Evolutionary conservation across 305 asterid species (phyloP), one percentile per base, ranked within the genome.

Genomic region (Fraxinus floribunda): DNA sequence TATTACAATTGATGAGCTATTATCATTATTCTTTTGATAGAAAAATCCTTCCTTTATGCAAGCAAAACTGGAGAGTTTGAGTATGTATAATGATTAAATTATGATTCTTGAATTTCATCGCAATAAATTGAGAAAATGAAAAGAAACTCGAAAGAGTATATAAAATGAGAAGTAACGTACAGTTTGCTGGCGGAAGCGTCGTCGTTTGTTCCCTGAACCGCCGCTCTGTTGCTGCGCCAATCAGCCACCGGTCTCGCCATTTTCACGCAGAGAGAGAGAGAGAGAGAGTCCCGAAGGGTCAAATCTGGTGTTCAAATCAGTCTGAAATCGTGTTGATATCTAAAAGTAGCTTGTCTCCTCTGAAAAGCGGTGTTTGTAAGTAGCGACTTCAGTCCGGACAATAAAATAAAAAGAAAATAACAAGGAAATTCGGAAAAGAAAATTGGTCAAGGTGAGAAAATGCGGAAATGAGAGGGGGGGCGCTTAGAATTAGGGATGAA

Each of bases 161-260:
- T 3, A 41, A 70, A 36, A 4, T 60, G 11, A 78, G 46, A 73
- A 77, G 34, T 15, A 15, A 18, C 87, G 32, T 89, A 94, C 99
- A 94, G 92, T 86, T 97, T 97, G 90, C 98, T 97, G 55, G 98
- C 98, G 60, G 98, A 93, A 83, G 99, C 99, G 81, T 97, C 99
- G 88, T 94, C 98, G 88, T 97, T 90, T 75, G 93, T 91, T 79
- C 93, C 94, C 82, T 91, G 94, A 78, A 91, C 93, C 38, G 94
- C 91, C 70, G 90, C 87, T 77, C 84, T 88, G 88, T 92, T 93
- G 94, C 96, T 94, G 78, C 97, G 93, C 89, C 84, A 83, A 85
- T 94, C 98, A 79, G 80, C 72, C 71, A 75, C 55, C 32, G 91
- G 86, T 82, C 85, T 91, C 90, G 89, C 97, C 99, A 91, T 91